These are phyloP conservation scores for Pezicula radicicola DNA, from an alignment of 2,329 filamentous ascomycete species.

Conservation along the genomic window DNA sequence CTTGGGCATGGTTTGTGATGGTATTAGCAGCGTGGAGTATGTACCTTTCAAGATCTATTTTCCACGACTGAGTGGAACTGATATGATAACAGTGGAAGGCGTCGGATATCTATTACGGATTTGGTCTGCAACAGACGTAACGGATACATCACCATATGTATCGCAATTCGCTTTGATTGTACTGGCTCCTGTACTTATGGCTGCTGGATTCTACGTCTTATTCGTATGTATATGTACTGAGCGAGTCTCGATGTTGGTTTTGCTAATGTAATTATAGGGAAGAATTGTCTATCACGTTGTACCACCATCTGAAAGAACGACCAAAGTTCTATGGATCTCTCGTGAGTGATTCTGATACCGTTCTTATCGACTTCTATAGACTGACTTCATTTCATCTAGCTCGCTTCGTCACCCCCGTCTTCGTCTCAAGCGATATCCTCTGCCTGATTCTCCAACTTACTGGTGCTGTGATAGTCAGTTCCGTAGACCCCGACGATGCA, in stretches of 20 bases:
- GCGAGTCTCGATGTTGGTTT: not conserved
- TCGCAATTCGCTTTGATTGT: conserved; percentile 21
- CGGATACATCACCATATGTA: conserved; percentile 8
- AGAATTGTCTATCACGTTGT: conserved; percentile 20
- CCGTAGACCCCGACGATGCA: conserved; percentile 27
- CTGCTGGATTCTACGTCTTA: conserved; percentile 20
- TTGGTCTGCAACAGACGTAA: conserved; percentile 12
- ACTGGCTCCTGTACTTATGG: conserved; percentile 24
- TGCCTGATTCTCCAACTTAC: conserved; percentile 5
- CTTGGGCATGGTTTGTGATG: conserved; percentile 31
- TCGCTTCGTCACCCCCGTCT: conserved; percentile 11
- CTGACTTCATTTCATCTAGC: not conserved
- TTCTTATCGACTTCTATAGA: not conserved
- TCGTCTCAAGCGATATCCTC: conserved; percentile 10
- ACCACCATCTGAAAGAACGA: conserved; percentile 4
- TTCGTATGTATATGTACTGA: conserved; percentile 6
- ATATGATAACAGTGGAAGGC: conserved; percentile 14
- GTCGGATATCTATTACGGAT: conserved; percentile 19
- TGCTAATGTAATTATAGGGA: not conserved
- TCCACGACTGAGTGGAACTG: not conserved
- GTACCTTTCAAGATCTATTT: not conserved
- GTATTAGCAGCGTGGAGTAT: conserved; percentile 29
- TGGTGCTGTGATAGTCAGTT: conserved; percentile 32
- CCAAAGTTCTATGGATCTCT: conserved; percentile 11
- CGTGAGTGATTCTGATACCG: not conserved